Percentiles rank a stretch among this genome's conserved stretches.
Conservation (phyloP, 2,329 filamentous ascomycete genomes). For the Colletotrichum plurivorum region DNA sequence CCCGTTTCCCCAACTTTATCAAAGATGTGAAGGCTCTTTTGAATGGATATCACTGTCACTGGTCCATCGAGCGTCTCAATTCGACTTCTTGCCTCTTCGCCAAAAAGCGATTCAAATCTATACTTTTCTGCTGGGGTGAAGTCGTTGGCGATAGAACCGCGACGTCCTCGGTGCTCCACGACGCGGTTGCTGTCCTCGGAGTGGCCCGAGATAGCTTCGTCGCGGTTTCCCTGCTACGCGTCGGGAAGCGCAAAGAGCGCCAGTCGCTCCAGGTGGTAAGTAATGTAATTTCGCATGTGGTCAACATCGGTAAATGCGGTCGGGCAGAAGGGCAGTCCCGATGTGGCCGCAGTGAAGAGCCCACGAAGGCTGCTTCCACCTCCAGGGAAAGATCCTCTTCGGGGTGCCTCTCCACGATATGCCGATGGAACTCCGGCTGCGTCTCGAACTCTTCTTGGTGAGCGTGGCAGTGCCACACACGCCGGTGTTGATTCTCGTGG, state of each 20-base stretch:
- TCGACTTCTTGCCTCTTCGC: too few species aligned
- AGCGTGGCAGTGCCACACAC: neutral
- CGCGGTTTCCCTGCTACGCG: too few species aligned
- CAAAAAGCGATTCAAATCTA: too few species aligned
- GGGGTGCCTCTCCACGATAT: neutral
- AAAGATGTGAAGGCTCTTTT: too few species aligned
- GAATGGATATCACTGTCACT: too few species aligned
- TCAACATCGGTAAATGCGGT: neutral
- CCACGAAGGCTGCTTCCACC: neutral
- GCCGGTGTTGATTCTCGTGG: neutral
- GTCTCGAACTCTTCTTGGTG: neutral
- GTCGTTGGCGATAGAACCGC: too few species aligned
- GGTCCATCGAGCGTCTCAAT: too few species aligned
- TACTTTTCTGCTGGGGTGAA: too few species aligned
- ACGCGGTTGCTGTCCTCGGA: too few species aligned
- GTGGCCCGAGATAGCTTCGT: too few species aligned
- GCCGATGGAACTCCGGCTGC: neutral
- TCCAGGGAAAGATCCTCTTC: neutral
- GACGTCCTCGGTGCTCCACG: too few species aligned
- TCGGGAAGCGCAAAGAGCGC: neutral
- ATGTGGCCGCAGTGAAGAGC: neutral
- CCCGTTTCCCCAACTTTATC: too few species aligned
- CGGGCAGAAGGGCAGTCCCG: neutral
- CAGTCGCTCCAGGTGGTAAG: neutral
- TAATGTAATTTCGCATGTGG: neutral